These are phyloP conservation scores for Aspergillus egyptiacus DNA, from an alignment of 495 filamentous ascomycete genomes.

Conservation along the genomic window DNA sequence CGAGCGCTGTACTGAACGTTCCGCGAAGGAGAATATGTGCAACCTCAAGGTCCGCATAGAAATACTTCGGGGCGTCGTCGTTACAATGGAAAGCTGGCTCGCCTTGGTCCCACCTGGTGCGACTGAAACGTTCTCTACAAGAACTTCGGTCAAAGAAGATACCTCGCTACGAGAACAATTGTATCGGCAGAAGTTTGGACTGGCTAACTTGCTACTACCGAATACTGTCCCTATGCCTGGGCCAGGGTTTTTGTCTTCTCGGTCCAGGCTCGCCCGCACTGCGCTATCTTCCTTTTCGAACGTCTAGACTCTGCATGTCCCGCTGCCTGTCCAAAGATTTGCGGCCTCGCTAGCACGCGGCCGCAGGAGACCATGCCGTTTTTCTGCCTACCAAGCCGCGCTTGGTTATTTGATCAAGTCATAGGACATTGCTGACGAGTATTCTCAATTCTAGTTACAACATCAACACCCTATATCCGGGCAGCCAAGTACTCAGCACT, in stretches of 20 bases:
- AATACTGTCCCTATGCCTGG: no score
- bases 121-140: constrained; percentile 1
- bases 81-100: neutral
- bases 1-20: neutral
- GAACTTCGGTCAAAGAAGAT: neutral
- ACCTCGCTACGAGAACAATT: neutral
- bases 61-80: neutral
- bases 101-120: constrained; percentile 3
- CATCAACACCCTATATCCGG: constrained; percentile 23
- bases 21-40: constrained; percentile 2
- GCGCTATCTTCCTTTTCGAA: no score
- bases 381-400: neutral
- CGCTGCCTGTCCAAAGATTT: neutral
- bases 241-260: no score
- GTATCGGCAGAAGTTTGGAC: neutral
- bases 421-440: constrained; percentile 5
- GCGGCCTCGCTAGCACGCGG: constrained; percentile 2
- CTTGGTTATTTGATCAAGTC: neutral
- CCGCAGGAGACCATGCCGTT: neutral
- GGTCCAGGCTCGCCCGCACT: no score
- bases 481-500: constrained; percentile 29
- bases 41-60: neutral
- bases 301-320: neutral
- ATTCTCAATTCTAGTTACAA: constrained; percentile 28
- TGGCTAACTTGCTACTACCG: neutral